Percentiles rank a stretch among this genome's conserved stretches.
phyloP scores from a whole-genome alignment of 2,329 filamentous ascomycete species.

The Graphium sp. region DNA sequence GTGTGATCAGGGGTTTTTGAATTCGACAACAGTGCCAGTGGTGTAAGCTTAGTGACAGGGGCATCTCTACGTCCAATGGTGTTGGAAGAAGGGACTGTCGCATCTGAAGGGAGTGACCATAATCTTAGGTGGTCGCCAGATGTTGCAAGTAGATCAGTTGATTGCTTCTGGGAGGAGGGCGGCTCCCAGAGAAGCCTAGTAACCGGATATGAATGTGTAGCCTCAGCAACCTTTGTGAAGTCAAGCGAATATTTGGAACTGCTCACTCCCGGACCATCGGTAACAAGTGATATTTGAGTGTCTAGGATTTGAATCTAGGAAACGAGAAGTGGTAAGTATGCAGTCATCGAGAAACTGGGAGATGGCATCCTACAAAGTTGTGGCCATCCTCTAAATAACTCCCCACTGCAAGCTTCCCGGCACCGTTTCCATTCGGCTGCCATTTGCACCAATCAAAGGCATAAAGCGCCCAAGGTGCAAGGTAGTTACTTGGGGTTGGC shows the following conservation, averaged over 20 bases:
- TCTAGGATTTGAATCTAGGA: constrained; percentile 89
- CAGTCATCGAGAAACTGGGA: constrained; percentile 1
- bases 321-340: constrained; percentile 5
- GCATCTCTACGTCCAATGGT: constrained; percentile 44
- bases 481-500: constrained; percentile 73
- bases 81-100: constrained; percentile 44
- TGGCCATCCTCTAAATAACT: constrained; percentile 97
- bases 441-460: constrained; percentile 99
- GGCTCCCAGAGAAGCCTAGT: constrained; percentile 93
- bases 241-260: constrained; percentile 66
- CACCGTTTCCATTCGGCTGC: constrained; percentile 63
- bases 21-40: constrained; percentile 83
- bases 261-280: constrained; percentile 32
- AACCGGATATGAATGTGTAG: constrained; percentile 93
- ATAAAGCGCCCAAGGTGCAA: constrained; percentile 90
- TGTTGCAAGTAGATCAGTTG: constrained; percentile 84
- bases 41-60: constrained; percentile 66
- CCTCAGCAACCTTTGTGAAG: constrained; percentile 86
- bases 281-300: constrained; percentile 58
- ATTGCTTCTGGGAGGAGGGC: constrained; percentile 85
- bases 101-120: constrained; percentile 73
- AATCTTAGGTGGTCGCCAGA: constrained; percentile 86
- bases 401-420: constrained; percentile 84
- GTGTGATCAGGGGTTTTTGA: constrained; percentile 98
- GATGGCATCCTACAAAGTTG: constrained; percentile 58